These are phyloP conservation scores for Scutellaria galericulata DNA, from an alignment of 257 asterid genomes.

Conservation along the genomic window DNA sequence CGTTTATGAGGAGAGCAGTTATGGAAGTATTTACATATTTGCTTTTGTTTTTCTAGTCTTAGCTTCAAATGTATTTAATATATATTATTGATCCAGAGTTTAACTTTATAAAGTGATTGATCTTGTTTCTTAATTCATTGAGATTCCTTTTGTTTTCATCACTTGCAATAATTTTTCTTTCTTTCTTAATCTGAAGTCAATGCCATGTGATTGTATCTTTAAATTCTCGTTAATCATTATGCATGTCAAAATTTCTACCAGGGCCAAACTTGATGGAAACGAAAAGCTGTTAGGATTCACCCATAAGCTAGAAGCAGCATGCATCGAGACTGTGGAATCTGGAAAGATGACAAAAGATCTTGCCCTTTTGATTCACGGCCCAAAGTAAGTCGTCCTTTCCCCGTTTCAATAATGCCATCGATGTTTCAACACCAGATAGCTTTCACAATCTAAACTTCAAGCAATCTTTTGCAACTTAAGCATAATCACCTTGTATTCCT, in stretches of 20 bases:
- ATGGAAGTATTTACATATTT: too few species aligned
- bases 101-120: too few species aligned
- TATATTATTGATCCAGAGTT: too few species aligned
- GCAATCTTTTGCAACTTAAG: background rate
- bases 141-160: too few species aligned
- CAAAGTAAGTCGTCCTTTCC: slow-evolving; percentile 62
- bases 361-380: slow-evolving; percentile 76
- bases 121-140: too few species aligned
- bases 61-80: too few species aligned
- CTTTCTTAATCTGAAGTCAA: background rate
- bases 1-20: too few species aligned
- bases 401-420: background rate
- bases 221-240: slow-evolving; percentile 1
- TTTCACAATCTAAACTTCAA: background rate
- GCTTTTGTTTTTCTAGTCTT: too few species aligned
- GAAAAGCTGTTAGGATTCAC: slow-evolving; percentile 67
- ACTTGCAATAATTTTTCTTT: background rate
- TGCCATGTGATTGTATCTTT: background rate
- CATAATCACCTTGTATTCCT: background rate
- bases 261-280: slow-evolving; percentile 86
- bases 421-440: background rate
- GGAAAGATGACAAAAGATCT: slow-evolving; percentile 98
- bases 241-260: slow-evolving; percentile 32
- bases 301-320: slow-evolving; percentile 81
- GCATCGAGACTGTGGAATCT: slow-evolving; percentile 80